Evolutionary conservation across 495 filamentous ascomycete genomes (phyloP).

Genomic region (Neurospora terricola): DNA sequence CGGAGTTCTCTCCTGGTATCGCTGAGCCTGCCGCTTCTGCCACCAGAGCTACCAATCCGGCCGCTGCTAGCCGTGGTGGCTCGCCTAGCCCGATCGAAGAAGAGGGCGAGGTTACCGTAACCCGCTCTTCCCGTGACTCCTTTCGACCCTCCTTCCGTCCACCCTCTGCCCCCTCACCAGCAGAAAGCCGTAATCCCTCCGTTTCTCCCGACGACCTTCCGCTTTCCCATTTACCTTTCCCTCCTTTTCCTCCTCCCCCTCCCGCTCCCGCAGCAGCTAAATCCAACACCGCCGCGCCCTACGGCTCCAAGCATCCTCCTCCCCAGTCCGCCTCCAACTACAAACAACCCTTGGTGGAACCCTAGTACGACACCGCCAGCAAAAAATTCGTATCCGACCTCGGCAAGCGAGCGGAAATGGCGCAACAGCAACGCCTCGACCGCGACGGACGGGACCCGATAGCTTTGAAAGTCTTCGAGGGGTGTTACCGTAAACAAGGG

Average conservation of each 20-base stretch:
- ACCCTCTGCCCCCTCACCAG: neutral
- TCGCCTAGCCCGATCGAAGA: neutral
- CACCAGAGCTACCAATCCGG: neutral
- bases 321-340: neutral
- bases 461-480: neutral
- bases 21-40: neutral
- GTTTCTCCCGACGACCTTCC: neutral
- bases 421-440: neutral
- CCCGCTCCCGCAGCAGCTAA: neutral
- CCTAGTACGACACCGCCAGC: neutral
- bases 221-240: neutral
- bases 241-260: neutral
- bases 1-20: neutral
- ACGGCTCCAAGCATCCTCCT: neutral
- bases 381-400: neutral
- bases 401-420: neutral
- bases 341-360: neutral
- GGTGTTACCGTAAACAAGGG: neutral
- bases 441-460: neutral
- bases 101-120: neutral
- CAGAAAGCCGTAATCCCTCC: neutral
- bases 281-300: neutral
- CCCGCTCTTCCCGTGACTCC: neutral
- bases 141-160: neutral
- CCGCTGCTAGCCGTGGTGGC: neutral